phyloP scores from a whole-genome alignment of 116 monocot species.

The Dioscorea cayenensis region DNA sequence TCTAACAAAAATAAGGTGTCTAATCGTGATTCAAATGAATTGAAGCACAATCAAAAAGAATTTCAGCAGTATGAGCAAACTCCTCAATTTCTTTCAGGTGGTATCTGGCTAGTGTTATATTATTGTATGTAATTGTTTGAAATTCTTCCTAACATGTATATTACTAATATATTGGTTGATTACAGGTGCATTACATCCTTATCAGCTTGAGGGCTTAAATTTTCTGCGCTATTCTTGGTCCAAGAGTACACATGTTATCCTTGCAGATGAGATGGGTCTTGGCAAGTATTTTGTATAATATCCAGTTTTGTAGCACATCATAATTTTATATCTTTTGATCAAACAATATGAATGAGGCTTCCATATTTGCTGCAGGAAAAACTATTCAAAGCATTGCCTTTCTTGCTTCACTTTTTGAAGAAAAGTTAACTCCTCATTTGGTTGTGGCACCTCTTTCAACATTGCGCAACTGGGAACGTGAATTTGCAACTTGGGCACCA shows the following conservation, averaged over 20 bases:
- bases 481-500: slow-evolving; percentile 98
- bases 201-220: slow-evolving; percentile 97
- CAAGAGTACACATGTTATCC: slow-evolving; percentile 88
- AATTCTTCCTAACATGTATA: background rate
- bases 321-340: slow-evolving; percentile 3
- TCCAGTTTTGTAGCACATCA: background rate
- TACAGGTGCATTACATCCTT: slow-evolving; percentile 85
- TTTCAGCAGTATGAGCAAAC: slow-evolving; percentile 57
- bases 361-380: slow-evolving; percentile 51
- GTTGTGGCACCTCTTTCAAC: slow-evolving; percentile 96
- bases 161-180: slow-evolving; percentile 4
- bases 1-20: slow-evolving; percentile 34
- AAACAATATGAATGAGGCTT: slow-evolving; percentile 3
- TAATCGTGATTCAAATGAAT: slow-evolving; percentile 38
- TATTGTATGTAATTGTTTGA: background rate
- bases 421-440: slow-evolving; percentile 76
- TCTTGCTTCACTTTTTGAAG: slow-evolving; percentile 87
- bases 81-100: slow-evolving; percentile 81
- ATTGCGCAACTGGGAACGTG: slow-evolving; percentile 96
- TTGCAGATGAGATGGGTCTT: slow-evolving; percentile 99
- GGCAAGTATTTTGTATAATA: slow-evolving; percentile 33
- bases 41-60: slow-evolving; percentile 44
- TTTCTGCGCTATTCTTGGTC: slow-evolving; percentile 96
- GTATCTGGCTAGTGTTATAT: slow-evolving; percentile 19
- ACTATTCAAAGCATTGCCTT: slow-evolving; percentile 99